phyloP scores from a whole-genome alignment of 768 basidiomycete species.

The Clitopilus hobsonii region DNA sequence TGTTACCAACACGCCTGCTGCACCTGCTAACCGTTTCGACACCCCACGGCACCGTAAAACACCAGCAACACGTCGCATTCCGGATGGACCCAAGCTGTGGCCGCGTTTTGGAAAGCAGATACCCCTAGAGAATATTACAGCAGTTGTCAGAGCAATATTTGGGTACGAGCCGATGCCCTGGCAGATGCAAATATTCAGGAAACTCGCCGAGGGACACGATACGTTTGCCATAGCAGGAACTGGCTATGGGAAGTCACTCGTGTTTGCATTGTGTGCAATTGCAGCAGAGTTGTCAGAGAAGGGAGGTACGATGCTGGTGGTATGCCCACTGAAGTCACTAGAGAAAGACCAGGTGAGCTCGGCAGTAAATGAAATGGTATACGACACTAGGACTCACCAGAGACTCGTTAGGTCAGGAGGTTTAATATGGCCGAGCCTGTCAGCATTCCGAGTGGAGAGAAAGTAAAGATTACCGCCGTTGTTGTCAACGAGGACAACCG shows the following conservation, averaged over 20 bases:
- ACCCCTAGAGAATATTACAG: not conserved
- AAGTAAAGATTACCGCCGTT: slow-evolving; percentile 8
- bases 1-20: too few species aligned
- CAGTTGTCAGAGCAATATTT: not conserved
- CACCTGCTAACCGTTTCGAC: not conserved
- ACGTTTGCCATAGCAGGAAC: slow-evolving; percentile 8
- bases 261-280: slow-evolving; percentile 6
- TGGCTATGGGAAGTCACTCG: slow-evolving; percentile 10
- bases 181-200: slow-evolving; percentile 4
- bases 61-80: not conserved
- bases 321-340: slow-evolving; percentile 10
- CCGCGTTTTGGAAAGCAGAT: not conserved
- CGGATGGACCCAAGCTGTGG: not conserved
- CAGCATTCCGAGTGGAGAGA: not conserved
- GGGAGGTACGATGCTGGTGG: slow-evolving; percentile 7
- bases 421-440: not conserved
- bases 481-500: slow-evolving; percentile 13
- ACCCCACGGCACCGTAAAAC: slow-evolving; percentile 4
- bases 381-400: not conserved
- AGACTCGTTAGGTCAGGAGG: not conserved
- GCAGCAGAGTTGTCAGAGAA: slow-evolving; percentile 5
- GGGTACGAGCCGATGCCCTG: not conserved
- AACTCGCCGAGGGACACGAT: slow-evolving; percentile 2
- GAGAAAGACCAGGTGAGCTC: slow-evolving; percentile 7
- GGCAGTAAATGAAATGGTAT: not conserved